phyloP scores from a whole-genome alignment of 768 basidiomycete genomes.

The Candolleomyces aberdarensis region DNA sequence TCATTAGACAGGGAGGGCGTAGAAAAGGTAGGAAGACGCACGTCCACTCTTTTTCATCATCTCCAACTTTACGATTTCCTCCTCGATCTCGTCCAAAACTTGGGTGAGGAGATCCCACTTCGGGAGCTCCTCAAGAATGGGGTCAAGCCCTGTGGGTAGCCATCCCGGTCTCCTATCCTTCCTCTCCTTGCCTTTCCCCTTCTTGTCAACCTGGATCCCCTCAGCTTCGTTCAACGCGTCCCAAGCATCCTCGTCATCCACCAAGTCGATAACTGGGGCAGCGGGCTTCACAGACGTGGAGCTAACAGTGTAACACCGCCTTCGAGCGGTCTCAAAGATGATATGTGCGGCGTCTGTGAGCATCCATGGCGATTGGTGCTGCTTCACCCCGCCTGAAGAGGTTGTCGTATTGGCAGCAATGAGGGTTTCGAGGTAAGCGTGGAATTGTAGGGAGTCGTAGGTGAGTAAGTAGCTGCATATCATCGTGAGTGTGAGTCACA shows the following conservation, averaged over 20 bases:
- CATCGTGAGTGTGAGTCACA: background rate
- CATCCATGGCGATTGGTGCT: conserved; percentile 85
- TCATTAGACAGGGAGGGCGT: background rate
- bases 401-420: conserved; percentile 53
- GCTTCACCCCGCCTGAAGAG: conserved; percentile 48
- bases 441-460: conserved; percentile 89
- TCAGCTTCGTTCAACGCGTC: conserved; percentile 65
- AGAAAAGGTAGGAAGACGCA: conserved; percentile 10
- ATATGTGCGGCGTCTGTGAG: conserved; percentile 87
- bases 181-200: conserved; percentile 14
- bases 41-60: conserved; percentile 26
- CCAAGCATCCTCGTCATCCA: conserved; percentile 75
- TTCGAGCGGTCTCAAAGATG: conserved; percentile 78
- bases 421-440: conserved; percentile 87
- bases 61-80: conserved; percentile 69
- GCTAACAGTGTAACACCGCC: conserved; percentile 69
- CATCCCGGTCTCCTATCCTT: conserved; percentile 43
- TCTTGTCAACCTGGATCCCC: conserved; percentile 19
- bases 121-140: conserved; percentile 89
- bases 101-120: conserved; percentile 89
- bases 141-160: conserved; percentile 77
- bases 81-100: conserved; percentile 88
- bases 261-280: conserved; percentile 33
- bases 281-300: background rate
- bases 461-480: conserved; percentile 71